Evolutionary conservation across 2,329 filamentous ascomycete species (phyloP).

Genomic region (Calonectria leucothoes): DNA sequence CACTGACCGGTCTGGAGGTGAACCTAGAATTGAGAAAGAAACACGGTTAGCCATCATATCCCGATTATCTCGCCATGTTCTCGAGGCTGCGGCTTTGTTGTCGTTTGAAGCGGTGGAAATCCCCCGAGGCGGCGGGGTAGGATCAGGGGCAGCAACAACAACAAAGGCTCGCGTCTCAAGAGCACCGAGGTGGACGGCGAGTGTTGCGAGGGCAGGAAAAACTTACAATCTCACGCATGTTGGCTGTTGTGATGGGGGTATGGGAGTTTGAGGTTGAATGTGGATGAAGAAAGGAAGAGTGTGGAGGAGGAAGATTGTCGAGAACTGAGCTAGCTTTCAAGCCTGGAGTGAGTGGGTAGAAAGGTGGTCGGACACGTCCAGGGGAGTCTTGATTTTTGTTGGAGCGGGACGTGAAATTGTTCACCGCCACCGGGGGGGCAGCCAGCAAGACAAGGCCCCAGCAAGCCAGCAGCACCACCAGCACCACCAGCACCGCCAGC

Average conservation of each 20-base stretch:
- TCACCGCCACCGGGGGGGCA: constrained; percentile 48
- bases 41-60: constrained; percentile 64
- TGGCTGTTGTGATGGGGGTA: constrained; percentile 48
- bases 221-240: constrained; percentile 60
- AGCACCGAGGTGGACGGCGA: constrained; percentile 23
- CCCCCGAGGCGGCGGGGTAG: constrained; percentile 49
- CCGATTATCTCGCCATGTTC: constrained; percentile 12
- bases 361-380: constrained; percentile 40
- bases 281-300: constrained; percentile 41
- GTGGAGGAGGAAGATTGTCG: constrained; percentile 40
- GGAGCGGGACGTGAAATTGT: constrained; percentile 44
- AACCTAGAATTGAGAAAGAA: constrained; percentile 77
- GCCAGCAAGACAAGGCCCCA: constrained; percentile 1
- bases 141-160: constrained; percentile 49
- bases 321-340: constrained; percentile 50
- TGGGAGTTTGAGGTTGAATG: constrained; percentile 27
- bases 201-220: constrained; percentile 7
- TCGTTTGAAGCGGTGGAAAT: constrained; percentile 29
- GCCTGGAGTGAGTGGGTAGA: constrained; percentile 44
- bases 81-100: constrained; percentile 27
- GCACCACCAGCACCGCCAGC: constrained; percentile 19
- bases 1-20: constrained; percentile 99
- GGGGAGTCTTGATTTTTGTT: constrained; percentile 52
- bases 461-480: constrained; percentile 18
- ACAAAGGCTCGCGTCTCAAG: constrained; percentile 53